Evolutionary conservation across 2,329 filamentous ascomycete species (phyloP).

Genomic region (Rugonectria rugulosa): DNA sequence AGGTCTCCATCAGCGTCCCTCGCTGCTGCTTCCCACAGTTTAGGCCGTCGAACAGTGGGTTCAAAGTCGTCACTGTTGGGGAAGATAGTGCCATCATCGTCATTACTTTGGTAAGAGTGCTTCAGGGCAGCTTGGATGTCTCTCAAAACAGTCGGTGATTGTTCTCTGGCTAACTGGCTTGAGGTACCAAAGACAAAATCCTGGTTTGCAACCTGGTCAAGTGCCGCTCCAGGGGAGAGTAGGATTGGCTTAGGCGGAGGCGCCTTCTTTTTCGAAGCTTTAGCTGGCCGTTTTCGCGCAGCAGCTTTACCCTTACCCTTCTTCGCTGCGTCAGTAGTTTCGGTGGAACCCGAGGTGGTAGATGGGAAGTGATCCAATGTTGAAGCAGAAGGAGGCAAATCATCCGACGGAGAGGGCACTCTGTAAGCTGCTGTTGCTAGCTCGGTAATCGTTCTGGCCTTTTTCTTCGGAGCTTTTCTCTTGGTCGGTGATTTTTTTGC

Average conservation of each 20-base stretch:
- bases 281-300: conserved; percentile 43
- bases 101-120: conserved; percentile 58
- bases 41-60: conserved; percentile 41
- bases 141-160: conserved; percentile 71
- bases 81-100: conserved; percentile 49
- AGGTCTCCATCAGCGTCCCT: conserved; percentile 71
- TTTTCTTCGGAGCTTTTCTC: conserved; percentile 69
- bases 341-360: neutral
- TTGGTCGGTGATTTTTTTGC: conserved; percentile 48
- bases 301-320: conserved; percentile 45
- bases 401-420: conserved; percentile 42
- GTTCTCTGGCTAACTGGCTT: conserved; percentile 78
- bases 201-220: conserved; percentile 71
- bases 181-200: conserved; percentile 87
- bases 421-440: conserved; percentile 76
- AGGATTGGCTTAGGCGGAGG: conserved; percentile 58
- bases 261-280: conserved; percentile 50
- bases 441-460: conserved; percentile 78
- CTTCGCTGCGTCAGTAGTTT: conserved; percentile 10
- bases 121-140: conserved; percentile 69
- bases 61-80: conserved; percentile 50
- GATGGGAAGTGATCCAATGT: conserved; percentile 53
- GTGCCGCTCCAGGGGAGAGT: conserved; percentile 73
- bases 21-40: conserved; percentile 76
- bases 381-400: conserved; percentile 44